Evolutionary conservation across 768 basidiomycete species (phyloP), one percentile per base, ranked within the genome.

Genomic region (Calocera viscosa): DNA sequence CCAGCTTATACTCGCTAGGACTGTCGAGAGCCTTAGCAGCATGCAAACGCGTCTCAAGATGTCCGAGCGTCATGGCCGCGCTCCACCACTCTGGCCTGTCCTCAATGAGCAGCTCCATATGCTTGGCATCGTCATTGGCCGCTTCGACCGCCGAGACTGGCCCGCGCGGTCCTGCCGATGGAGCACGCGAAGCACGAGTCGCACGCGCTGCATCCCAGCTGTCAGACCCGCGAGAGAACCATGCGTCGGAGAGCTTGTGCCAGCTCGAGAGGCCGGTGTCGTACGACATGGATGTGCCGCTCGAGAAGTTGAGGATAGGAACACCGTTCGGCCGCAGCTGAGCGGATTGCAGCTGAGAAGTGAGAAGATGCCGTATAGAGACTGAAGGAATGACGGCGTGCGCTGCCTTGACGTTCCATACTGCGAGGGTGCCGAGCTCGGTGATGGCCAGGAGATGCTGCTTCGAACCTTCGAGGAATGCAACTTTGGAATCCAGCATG

Each of bases 171-270:
- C 75, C 8, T 22, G 5, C 39, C 35, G 30, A 65, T n/a, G n/a
- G n/a, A n/a, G n/a, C n/a, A n/a, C 32, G 67, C 3, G 43, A 47
- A 24, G 43, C 43, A 19, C 43, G 43, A n/a, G n/a, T n/a, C 19
- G 43, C 19, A 24, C 43, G 43, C 8, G 43, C 43, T 47, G 85
- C 83, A 72, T 89, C 88, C 91, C 92, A 94, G 24, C 82, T 83
- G 68, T 90, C 88, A 0, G 89, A 91, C 41, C 89, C 88, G 70
- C 88, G 83, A 0, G 87, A 79, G 87, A 89, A 94, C 91, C 93
- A 95, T 0, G 82, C 78, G 64, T 91, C 89, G 47, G 84, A 85
- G 41, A 97, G 76, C 70, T 87, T 86, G 64, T 85, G 80, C 86
- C 91, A 97, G 2, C 84, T 73, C 32, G 76, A 75, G 0, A 94